Conservation (phyloP, 176 grass and related monocot genomes). For the Raddia guianensis region DNA sequence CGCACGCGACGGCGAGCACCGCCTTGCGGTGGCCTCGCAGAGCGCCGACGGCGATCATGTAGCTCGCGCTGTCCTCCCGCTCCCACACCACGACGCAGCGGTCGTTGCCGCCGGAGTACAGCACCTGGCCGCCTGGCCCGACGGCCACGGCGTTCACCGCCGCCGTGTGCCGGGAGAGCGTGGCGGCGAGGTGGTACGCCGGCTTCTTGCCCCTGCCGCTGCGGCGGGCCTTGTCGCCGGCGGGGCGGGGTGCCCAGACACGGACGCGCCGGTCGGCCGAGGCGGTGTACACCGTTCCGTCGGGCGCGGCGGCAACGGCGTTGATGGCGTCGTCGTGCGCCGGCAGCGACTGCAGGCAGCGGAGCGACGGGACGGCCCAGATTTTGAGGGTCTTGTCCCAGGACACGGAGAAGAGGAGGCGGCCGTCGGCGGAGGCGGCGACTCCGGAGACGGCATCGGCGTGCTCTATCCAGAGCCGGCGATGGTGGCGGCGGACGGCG, state of each 20-base stretch:
- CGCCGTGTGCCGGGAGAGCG: conserved; percentile 64
- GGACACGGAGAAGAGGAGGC: conserved; percentile 80
- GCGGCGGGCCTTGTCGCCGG: not conserved
- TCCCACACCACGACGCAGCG: conserved; percentile 84
- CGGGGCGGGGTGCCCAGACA: conserved; percentile 51
- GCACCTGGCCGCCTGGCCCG: conserved; percentile 41
- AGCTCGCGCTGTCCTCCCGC: conserved; percentile 75
- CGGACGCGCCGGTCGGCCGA: conserved; percentile 74
- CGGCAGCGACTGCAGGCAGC: conserved; percentile 72
- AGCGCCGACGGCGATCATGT: conserved; percentile 65
- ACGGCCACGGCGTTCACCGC: conserved; percentile 85
- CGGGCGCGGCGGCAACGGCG: conserved; percentile 64
- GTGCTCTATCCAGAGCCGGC: conserved; percentile 78
- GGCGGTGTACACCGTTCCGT: conserved; percentile 79
- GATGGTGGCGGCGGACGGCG: conserved; percentile 67
- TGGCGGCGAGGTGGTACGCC: conserved; percentile 56
- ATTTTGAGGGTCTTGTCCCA: conserved; percentile 96
- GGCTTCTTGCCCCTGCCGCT: conserved; percentile 32
- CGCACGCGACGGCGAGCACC: conserved; percentile 69
- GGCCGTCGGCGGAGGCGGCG: conserved; percentile 42
- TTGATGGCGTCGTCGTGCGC: conserved; percentile 95
- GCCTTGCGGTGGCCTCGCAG: conserved; percentile 71
- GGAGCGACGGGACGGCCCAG: conserved; percentile 66
- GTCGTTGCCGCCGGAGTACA: conserved; percentile 82
- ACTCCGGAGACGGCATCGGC: conserved; percentile 71